Percentiles rank a stretch among this genome's conserved stretches.
Conservation (phyloP, 2,329 filamentous ascomycete species). For the Curvularia hawaiiensis region DNA sequence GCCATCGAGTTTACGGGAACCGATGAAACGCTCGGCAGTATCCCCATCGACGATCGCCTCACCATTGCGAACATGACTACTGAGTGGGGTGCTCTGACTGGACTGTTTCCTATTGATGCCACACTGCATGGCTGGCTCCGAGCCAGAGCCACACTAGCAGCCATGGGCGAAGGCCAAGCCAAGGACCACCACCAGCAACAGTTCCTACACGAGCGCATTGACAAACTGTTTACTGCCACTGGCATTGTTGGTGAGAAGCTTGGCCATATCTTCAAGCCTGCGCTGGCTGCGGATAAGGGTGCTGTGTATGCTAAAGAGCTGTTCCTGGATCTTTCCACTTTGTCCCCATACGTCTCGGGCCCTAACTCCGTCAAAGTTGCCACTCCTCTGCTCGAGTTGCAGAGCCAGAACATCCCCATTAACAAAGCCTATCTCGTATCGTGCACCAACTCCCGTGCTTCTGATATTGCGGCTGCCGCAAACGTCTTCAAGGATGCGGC, state of each 20-base stretch:
- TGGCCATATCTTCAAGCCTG: constrained; percentile 57
- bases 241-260: constrained; percentile 44
- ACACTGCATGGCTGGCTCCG: constrained; percentile 75
- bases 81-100: constrained; percentile 77
- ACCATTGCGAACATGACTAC: constrained; percentile 83
- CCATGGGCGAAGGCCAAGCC: constrained; percentile 60
- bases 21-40: constrained; percentile 73
- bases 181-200: constrained; percentile 59
- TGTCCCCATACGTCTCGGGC: constrained; percentile 83
- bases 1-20: constrained; percentile 85
- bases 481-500: constrained; percentile 83
- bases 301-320: constrained; percentile 84
- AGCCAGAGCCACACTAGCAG: constrained; percentile 73
- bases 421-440: constrained; percentile 87
- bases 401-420: constrained; percentile 73
- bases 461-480: constrained; percentile 81
- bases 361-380: constrained; percentile 91
- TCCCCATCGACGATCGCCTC: constrained; percentile 74
- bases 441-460: constrained; percentile 85
- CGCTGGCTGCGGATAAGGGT: constrained; percentile 71
- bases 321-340: constrained; percentile 79
- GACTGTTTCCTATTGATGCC: constrained; percentile 80
- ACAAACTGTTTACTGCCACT: constrained; percentile 66
- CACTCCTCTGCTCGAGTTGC: constrained; percentile 76
- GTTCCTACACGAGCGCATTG: constrained; percentile 74